Percentiles rank a stretch among this genome's conserved stretches.
Conservation (phyloP, 2,329 filamentous ascomycete species). For the Aspergillus brasiliensis region DNA sequence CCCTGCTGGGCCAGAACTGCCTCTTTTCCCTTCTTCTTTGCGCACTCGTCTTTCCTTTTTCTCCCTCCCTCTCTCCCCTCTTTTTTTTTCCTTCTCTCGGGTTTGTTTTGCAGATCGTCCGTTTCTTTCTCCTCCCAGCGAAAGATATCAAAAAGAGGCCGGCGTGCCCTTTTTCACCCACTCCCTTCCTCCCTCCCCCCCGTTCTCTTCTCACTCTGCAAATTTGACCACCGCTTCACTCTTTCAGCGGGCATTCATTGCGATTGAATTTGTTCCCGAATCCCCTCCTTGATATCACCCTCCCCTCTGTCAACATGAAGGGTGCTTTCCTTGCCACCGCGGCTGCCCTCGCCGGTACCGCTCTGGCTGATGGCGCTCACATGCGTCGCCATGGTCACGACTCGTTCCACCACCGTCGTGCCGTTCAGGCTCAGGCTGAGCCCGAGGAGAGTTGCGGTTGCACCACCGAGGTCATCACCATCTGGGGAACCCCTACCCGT, state of each 20-base stretch:
- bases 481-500: conserved; percentile 68
- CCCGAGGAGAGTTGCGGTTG: conserved; percentile 63
- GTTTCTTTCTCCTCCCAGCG: conserved; percentile 12
- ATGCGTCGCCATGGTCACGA: conserved; percentile 56
- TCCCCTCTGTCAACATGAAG: conserved; percentile 70
- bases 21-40: conserved; percentile 4
- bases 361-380: conserved; percentile 58
- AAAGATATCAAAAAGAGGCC: conserved; percentile 24
- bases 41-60: conserved; percentile 14
- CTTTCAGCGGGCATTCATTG: conserved; percentile 82
- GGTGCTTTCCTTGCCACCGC: conserved; percentile 65
- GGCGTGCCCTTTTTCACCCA: conserved; percentile 16
- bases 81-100: conserved; percentile 8
- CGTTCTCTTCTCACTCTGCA: conserved; percentile 9
- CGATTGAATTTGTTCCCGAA: conserved; percentile 19
- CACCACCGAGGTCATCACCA: conserved; percentile 73
- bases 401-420: conserved; percentile 61
- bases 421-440: conserved; percentile 32
- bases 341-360: conserved; percentile 52
- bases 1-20: conserved; percentile 7
- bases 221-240: conserved; percentile 44
- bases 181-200: conserved; percentile 11
- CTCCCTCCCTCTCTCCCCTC: conserved; percentile 11
- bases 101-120: conserved; percentile 10
- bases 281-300: conserved; percentile 21